Evolutionary conservation across 2,329 filamentous ascomycete genomes (phyloP).

Genomic region (Colletotrichum acutatum): DNA sequence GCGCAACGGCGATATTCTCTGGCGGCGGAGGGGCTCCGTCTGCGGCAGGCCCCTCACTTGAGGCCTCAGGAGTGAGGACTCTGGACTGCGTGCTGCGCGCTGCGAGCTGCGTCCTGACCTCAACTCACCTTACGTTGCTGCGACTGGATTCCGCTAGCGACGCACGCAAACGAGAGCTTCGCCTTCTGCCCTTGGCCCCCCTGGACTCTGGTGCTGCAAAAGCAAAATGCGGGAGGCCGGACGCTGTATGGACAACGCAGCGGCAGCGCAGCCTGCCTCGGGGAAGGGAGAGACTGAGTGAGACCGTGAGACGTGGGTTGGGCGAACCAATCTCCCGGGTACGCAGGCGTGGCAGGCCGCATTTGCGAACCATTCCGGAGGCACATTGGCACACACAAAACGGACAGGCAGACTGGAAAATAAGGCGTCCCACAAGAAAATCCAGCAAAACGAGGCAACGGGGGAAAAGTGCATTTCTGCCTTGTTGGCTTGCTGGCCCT

Average conservation of each 20-base stretch:
- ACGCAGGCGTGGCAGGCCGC: not conserved
- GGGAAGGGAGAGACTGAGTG: not conserved
- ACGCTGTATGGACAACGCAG: not conserved
- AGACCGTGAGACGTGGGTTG: not conserved
- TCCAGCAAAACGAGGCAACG: conserved; percentile 10
- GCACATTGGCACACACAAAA: not conserved
- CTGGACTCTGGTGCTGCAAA: not conserved
- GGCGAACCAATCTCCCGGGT: conserved; percentile 29
- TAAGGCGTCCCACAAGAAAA: conserved; percentile 22
- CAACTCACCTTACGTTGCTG: not conserved
- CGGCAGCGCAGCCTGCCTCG: not conserved
- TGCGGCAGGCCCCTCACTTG: not conserved
- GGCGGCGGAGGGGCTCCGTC: not conserved
- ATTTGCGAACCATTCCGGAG: conserved; percentile 27
- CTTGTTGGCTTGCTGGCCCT: conserved; percentile 21
- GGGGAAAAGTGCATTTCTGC: conserved; percentile 21
- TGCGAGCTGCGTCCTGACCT: not conserved
- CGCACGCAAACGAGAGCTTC: conserved; percentile 7
- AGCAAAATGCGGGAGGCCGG: not conserved
- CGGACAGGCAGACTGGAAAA: not conserved
- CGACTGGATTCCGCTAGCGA: not conserved
- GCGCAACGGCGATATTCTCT: not conserved
- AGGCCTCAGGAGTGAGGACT: not conserved
- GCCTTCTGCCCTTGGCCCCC: not conserved
- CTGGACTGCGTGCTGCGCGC: too few relatives aligned